Base-by-base conservation (phyloP, 2,329 filamentous ascomycete genomes). In the Chrysoporthe deuterocubensis region DNA sequence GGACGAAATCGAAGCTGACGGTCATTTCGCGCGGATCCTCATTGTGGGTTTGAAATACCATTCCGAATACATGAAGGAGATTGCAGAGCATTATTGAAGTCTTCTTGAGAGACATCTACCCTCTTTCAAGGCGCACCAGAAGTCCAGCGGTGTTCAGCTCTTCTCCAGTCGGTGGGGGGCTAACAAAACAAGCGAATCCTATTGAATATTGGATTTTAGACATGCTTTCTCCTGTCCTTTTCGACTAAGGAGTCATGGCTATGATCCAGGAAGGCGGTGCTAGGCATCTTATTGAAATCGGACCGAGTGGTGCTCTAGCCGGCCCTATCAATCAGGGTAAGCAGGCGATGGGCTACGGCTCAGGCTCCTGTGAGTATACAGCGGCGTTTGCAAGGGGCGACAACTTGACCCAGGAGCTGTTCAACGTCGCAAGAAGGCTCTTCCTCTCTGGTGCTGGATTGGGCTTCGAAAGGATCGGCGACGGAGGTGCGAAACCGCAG, bases 41-140 rank as follows among this genome's bases (percentile, higher is more conserved):
- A 74, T 71, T 18, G 75, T 76, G n/a, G 72, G 75, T 26, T 62
- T 72, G 18, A 76, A 76, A 8, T 79, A 78, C 62, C 77, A 79
- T 67, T 77, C 77, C 1, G 62, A 50, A 13, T 76, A 76, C 59
- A 61, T 61, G 59, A 48, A 32, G 32, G 42, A 61, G 2, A 48
- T 61, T 16, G 59, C n/a, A 14, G 59, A 61, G 9, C 21, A 32
- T 46, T 61, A 61, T 48, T 21, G n/a, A 26, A 34, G 18, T 7
- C 43, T 48, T 14, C 42, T 62, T 46, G 59, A 34, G 40, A 52
- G 18, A 16, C 66, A 13, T 44, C 73, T 11, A 21, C 21, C 4
- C 65, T 74, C n/a, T 18, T 2, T 2, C n/a, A 3, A 1, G 58
- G 64, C 14, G 4, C 57, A 54, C 50, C 21, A 32, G 14, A 26